A percentile compares a stretch with the other conserved stretches of the same genome.
Evolutionary conservation across 2,329 filamentous ascomycete genomes (phyloP).

Genomic region (Hyphodiscus sp.): DNA sequence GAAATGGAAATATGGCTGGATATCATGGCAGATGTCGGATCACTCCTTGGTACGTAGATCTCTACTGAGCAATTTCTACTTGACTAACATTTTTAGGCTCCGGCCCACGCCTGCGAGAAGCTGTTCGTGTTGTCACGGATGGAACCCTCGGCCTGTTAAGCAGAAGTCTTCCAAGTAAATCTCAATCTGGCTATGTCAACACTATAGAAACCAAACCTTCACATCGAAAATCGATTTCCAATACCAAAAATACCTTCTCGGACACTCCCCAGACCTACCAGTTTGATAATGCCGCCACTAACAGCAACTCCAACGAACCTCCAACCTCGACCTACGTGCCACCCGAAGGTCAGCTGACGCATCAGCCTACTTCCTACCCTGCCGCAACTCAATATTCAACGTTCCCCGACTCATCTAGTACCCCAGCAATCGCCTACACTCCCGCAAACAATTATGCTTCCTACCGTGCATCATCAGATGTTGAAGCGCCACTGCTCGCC

Average conservation of each 20-base stretch:
- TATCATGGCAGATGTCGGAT: conserved; percentile 60
- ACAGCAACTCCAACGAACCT: conserved; percentile 3
- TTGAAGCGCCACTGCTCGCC: conserved; percentile 23
- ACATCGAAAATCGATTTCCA: not conserved
- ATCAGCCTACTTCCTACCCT: conserved; percentile 27
- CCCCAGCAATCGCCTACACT: not conserved
- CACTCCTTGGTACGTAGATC: conserved; percentile 54
- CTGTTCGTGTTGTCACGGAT: conserved; percentile 42
- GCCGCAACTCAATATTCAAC: conserved; percentile 26
- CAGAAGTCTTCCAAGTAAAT: conserved; percentile 31
- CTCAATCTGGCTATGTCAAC: not conserved
- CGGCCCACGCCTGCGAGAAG: conserved; percentile 39
- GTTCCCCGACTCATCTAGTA: conserved; percentile 19
- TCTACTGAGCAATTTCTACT: not conserved
- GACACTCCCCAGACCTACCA: conserved; percentile 5
- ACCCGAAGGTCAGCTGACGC: conserved; percentile 16
- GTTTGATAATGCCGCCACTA: conserved; percentile 9
- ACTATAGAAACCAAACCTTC: conserved; percentile 1
- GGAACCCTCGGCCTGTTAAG: conserved; percentile 41
- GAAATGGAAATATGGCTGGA: conserved; percentile 67
- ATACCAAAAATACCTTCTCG: conserved; percentile 2
- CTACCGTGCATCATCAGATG: conserved; percentile 14
- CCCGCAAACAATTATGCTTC: conserved; percentile 9
- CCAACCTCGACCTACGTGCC: conserved; percentile 13
- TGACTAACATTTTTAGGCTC: conserved; percentile 33